Conservation (phyloP, 75 land plant species). For the Pinus tabuliformis region DNA sequence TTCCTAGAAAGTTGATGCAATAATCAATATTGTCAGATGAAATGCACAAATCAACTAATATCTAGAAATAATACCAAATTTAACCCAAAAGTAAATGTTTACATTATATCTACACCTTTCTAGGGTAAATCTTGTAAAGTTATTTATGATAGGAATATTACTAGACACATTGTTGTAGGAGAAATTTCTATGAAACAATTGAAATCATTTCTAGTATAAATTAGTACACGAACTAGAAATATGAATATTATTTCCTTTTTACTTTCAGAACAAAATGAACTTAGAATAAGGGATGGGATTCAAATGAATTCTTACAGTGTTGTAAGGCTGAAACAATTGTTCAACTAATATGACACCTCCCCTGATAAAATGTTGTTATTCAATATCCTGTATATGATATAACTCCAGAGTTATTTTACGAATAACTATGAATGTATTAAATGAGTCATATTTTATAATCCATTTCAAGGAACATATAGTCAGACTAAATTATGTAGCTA, state of each 20-base stretch:
- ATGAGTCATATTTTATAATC: not conserved
- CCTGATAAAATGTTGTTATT: slow-evolving; percentile 80
- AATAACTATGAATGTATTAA: not conserved
- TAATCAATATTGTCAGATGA: not conserved
- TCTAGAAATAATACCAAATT: not conserved
- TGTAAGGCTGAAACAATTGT: slow-evolving; percentile 74
- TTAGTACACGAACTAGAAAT: not conserved
- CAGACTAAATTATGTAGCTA: slow-evolving; percentile 70
- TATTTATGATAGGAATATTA: slow-evolving; percentile 60
- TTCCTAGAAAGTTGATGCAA: slow-evolving; percentile 62
- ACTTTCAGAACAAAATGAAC: not conserved
- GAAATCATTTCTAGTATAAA: slow-evolving; percentile 5
- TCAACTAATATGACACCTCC: slow-evolving; percentile 50
- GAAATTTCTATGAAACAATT: slow-evolving; percentile 52
- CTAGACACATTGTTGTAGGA: slow-evolving; percentile 87
- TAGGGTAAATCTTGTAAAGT: slow-evolving; percentile 74
- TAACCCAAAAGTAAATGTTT: not conserved
- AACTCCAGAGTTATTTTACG: not conserved
- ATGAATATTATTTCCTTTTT: not conserved
- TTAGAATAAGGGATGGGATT: not conserved
- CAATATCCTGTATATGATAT: slow-evolving; percentile 43
- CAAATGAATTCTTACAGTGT: slow-evolving; percentile 42
- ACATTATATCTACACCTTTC: slow-evolving; percentile 45
- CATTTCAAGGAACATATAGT: slow-evolving; percentile 44
- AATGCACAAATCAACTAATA: not conserved